Evolutionary conservation across 352 stramenopile species (phyloP).

Genomic region (Pythium utonaiense): DNA sequence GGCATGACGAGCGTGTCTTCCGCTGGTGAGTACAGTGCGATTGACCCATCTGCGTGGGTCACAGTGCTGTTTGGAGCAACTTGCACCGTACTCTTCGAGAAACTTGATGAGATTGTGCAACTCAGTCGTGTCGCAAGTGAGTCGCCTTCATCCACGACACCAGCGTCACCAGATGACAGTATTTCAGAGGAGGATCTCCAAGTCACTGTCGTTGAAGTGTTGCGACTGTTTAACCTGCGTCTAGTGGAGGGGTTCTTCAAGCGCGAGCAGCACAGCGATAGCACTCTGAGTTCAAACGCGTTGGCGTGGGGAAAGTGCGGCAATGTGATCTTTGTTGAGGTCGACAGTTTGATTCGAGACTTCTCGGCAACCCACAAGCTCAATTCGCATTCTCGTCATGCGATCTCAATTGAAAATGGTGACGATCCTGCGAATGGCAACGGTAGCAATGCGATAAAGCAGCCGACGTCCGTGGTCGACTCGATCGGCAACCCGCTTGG

Average conservation of each 20-base stretch:
- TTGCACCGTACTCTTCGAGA: slow-evolving; percentile 78
- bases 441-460: not conserved
- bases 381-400: slow-evolving; percentile 10
- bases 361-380: slow-evolving; percentile 61
- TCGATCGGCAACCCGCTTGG: slow-evolving; percentile 55
- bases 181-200: slow-evolving; percentile 62
- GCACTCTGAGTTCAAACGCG: slow-evolving; percentile 15
- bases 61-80: slow-evolving; percentile 66
- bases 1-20: slow-evolving; percentile 23
- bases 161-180: not conserved
- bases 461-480: slow-evolving; percentile 31
- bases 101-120: slow-evolving; percentile 78
- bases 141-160: not conserved
- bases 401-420: not conserved
- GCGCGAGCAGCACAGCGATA: slow-evolving; percentile 25
- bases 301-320: slow-evolving; percentile 80
- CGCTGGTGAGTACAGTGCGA: slow-evolving; percentile 4
- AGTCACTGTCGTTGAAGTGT: slow-evolving; percentile 49
- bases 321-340: slow-evolving; percentile 81
- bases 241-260: slow-evolving; percentile 77
- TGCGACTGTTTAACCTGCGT: slow-evolving; percentile 77
- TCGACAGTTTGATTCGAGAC: slow-evolving; percentile 73
- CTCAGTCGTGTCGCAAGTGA: slow-evolving; percentile 39
- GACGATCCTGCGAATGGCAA: slow-evolving; percentile 8
- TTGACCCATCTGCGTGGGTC: slow-evolving; percentile 47